These are phyloP conservation scores for Colletotrichum eleusines DNA, from an alignment of 2,329 filamentous ascomycete genomes.

Conservation along the genomic window DNA sequence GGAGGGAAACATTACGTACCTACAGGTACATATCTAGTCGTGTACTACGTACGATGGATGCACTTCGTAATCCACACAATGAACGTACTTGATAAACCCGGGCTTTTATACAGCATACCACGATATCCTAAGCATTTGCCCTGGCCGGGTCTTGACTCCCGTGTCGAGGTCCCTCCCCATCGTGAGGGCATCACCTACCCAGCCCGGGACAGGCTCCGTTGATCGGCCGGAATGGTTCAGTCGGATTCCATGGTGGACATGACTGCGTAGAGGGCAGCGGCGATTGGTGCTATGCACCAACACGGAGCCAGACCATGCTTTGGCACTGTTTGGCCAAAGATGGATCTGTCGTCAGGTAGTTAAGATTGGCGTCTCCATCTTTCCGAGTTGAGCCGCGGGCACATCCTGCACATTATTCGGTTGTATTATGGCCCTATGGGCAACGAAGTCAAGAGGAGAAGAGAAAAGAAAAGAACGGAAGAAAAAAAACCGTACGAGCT, in stretches of 20 bases:
- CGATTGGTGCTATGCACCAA: conserved; percentile 10
- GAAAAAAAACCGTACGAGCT: neutral
- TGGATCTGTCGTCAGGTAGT: conserved; percentile 25
- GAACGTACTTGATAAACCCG: no score
- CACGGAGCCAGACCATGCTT: conserved; percentile 25
- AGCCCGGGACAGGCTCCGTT: conserved; percentile 38
- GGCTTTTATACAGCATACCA: no score
- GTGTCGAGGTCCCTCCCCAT: conserved; percentile 25
- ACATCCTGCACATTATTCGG: conserved; percentile 14
- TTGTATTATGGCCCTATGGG: neutral
- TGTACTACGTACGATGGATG: no score
- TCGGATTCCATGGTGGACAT: conserved; percentile 13
- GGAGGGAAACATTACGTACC: neutral
- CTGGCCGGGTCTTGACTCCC: neutral
- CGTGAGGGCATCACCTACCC: neutral
- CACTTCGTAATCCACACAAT: no score
- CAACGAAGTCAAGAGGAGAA: no score
- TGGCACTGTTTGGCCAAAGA: conserved; percentile 26
- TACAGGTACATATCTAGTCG: no score
- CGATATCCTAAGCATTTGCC: no score
- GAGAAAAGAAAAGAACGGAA: neutral
- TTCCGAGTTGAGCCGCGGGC: conserved; percentile 29
- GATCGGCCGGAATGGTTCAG: conserved; percentile 34
- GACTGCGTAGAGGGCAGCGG: conserved; percentile 7
- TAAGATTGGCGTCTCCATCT: conserved; percentile 38